phyloP scores from a whole-genome alignment of 352 stramenopile species.

The Blastocystis sp. region DNA sequence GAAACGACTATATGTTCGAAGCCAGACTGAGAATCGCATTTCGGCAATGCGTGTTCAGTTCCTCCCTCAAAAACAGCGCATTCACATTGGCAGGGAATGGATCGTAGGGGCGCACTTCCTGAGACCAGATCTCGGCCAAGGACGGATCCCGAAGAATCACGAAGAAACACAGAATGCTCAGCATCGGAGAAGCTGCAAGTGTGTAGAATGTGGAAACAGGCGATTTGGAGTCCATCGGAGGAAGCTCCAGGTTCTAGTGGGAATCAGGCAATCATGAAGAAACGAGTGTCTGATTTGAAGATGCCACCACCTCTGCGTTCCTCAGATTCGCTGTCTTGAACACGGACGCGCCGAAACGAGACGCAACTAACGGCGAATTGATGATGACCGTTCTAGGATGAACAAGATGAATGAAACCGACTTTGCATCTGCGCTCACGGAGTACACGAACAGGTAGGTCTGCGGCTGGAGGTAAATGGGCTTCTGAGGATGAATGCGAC shows the following conservation, averaged over 20 bases:
- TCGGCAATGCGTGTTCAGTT: background rate
- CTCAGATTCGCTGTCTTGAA: background rate
- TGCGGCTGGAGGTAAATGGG: background rate
- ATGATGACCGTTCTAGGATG: background rate
- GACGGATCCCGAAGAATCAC: background rate
- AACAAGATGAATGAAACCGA: background rate
- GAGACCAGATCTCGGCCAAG: background rate
- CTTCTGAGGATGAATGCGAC: constrained; percentile 5
- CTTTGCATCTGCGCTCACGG: background rate
- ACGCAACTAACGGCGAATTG: constrained; percentile 5
- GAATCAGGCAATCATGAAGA: background rate
- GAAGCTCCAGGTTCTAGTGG: background rate
- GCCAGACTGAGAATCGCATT: constrained; percentile 28
- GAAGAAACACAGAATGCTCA: constrained; percentile 30
- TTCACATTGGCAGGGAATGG: background rate
- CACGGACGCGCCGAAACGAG: background rate
- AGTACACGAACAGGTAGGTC: constrained; percentile 29
- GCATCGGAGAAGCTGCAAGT: background rate
- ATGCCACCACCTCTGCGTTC: background rate
- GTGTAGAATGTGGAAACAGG: constrained; percentile 3
- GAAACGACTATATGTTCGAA: constrained; percentile 36
- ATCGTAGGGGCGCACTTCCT: background rate
- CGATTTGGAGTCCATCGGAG: background rate
- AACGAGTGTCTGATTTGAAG: constrained; percentile 34
- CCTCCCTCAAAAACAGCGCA: background rate